Evolutionary conservation across 129 eudicot genomes (phyloP), one percentile per base, ranked within the genome.

Genomic region (Deinandra increscens): DNA sequence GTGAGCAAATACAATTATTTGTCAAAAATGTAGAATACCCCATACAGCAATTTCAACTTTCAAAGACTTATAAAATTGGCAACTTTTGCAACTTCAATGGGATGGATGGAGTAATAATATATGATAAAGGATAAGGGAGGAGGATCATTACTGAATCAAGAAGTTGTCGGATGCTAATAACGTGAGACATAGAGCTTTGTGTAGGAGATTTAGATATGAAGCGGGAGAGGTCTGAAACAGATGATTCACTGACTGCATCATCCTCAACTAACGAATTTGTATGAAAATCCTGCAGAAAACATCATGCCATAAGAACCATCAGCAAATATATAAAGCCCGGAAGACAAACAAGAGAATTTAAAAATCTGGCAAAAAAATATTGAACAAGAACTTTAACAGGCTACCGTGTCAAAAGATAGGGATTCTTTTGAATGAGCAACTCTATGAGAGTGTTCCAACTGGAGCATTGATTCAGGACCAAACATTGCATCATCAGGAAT

Each of bases 101-200:
- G 64, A 20, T 44, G 15, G 20, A 68, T 55, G 68, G 39, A 2
- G 11, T 22, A 53, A 19, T 1, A 68, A 49, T 48, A 34, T 31
- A 34, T 31, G 60, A 10, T 66, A 10, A 70, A 33, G 55, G 59
- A 63, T 55, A 45, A 22, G 64, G 14, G 42, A 45, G 37, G 69
- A 59, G 23, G 56, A 70, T 15, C 8, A 70, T 82, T 81, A 93
- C 99, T 22, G 97, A 93, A 80, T 93, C 97, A 70, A 89, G 80
- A 67, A 93, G 97, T 75, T 93, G 97, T 18, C 93, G 93, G 49
- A 93, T 87, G 85, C 97, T 93, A 54, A 93, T 89, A 39, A 89
- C 81, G 60, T 83, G 91, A 75, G 99, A 79, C 86, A 86, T 69
- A 10, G 96, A 86, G 67, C 87, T 82, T 60, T 88, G 83, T 38